These are phyloP conservation scores for Leccinum obscurum DNA, from an alignment of 768 basidiomycete genomes.

Conservation along the genomic window DNA sequence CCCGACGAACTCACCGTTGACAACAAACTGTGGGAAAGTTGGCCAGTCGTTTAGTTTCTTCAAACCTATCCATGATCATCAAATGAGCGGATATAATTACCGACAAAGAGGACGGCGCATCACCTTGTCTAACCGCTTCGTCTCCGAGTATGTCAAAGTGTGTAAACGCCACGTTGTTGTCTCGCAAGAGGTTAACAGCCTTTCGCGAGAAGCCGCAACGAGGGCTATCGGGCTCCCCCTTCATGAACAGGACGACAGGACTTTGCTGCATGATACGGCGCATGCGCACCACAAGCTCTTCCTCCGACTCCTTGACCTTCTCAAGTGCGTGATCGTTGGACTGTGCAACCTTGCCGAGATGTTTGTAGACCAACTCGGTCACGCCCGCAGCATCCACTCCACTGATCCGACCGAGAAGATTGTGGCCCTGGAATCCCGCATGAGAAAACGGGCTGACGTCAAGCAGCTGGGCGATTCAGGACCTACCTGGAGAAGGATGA, in stretches of 20 bases:
- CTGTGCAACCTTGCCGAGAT: slow-evolving; percentile 38
- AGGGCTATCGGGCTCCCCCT: slow-evolving; percentile 74
- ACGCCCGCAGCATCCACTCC: slow-evolving; percentile 79
- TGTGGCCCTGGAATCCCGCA: slow-evolving; percentile 67
- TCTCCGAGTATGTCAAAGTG: slow-evolving; percentile 85
- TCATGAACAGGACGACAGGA: slow-evolving; percentile 88
- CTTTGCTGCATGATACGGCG: slow-evolving; percentile 73
- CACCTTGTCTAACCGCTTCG: slow-evolving; percentile 79
- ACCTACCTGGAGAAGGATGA: slow-evolving; percentile 77
- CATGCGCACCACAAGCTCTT: slow-evolving; percentile 68
- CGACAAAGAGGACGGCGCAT: slow-evolving; percentile 18
- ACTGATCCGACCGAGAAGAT: slow-evolving; percentile 70
- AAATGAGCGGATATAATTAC: slow-evolving; percentile 5
- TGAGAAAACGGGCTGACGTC: neutral
- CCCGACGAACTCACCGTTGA: slow-evolving; percentile 92
- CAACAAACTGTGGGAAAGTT: slow-evolving; percentile 82
- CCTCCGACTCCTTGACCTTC: slow-evolving; percentile 50
- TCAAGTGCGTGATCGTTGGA: slow-evolving; percentile 26
- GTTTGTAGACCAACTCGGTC: slow-evolving; percentile 57
- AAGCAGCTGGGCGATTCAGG: neutral
- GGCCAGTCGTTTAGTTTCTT: slow-evolving; percentile 88
- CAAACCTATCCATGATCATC: slow-evolving; percentile 44
- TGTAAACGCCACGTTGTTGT: slow-evolving; percentile 63
- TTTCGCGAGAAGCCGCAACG: slow-evolving; percentile 85
- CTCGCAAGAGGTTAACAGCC: slow-evolving; percentile 66